These are phyloP conservation scores for Axilococcus clingmanii DNA, from an alignment of 139 green algal genomes.

Conservation along the genomic window DNA sequence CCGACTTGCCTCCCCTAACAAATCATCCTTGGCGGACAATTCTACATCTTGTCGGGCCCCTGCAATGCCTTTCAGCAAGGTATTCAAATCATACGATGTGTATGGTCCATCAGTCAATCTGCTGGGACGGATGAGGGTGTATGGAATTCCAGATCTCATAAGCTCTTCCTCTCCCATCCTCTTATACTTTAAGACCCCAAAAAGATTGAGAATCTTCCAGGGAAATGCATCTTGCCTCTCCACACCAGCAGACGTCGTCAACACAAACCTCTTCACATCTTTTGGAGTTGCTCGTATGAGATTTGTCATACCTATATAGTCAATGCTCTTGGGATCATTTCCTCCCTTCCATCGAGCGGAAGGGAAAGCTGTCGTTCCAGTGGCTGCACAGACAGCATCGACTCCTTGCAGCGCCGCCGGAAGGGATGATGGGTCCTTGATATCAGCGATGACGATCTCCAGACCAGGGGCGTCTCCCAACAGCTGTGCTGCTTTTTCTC, in stretches of 20 bases:
- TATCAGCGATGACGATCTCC: conserved; percentile 22
- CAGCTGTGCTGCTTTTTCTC: conserved; percentile 39
- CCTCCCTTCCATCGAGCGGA: conserved; percentile 60
- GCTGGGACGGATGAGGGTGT: conserved; percentile 79
- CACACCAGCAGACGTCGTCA: conserved; percentile 80
- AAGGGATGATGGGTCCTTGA: conserved; percentile 21
- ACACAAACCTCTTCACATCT: conserved; percentile 69
- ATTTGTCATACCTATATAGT: conserved; percentile 61
- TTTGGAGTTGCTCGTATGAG: conserved; percentile 43
- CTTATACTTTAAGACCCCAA: conserved; percentile 93
- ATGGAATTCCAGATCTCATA: conserved; percentile 63
- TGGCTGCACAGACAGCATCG: conserved; percentile 52
- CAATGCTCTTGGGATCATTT: conserved; percentile 72
- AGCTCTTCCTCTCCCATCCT: conserved; percentile 59
- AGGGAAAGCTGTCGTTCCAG: conserved; percentile 85
- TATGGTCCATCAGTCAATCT: conserved; percentile 94
- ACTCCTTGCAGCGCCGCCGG: conserved; percentile 21
- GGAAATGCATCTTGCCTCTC: conserved; percentile 57
- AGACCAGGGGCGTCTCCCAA: conserved; percentile 32
- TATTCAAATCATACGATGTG: conserved; percentile 97
- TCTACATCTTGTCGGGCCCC: conserved; percentile 31
- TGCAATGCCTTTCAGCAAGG: conserved; percentile 64
- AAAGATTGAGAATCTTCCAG: conserved; percentile 83
- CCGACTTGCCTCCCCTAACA: conserved; percentile 57
- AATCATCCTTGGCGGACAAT: conserved; percentile 49